phyloP scores from a whole-genome alignment of 768 basidiomycete species.

The Cantharellus cinnabarinus region DNA sequence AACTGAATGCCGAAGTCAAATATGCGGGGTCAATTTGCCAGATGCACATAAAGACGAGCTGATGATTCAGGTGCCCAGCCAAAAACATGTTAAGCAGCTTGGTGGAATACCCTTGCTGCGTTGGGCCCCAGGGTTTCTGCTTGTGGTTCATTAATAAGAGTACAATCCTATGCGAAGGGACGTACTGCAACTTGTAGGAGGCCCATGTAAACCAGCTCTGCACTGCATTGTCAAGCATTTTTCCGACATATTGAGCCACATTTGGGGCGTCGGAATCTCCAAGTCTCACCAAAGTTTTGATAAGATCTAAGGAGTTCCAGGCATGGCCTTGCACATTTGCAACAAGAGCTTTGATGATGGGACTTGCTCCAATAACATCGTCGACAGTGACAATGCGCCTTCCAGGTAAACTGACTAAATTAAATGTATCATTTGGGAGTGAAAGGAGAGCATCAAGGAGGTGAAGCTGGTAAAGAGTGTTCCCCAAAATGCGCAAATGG shows the following conservation, averaged over 20 bases:
- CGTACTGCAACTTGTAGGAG: slow-evolving; percentile 75
- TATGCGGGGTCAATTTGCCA: slow-evolving; percentile 81
- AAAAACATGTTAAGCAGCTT: slow-evolving; percentile 79
- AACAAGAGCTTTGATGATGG: slow-evolving; percentile 81
- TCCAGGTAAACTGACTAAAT: slow-evolving; percentile 74
- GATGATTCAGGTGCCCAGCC: slow-evolving; percentile 81
- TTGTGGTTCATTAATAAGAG: slow-evolving; percentile 9
- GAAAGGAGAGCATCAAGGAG: slow-evolving; percentile 78
- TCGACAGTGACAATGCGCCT: slow-evolving; percentile 71
- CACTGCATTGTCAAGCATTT: slow-evolving; percentile 86
- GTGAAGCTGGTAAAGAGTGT: slow-evolving; percentile 66
- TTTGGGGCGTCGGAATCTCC: slow-evolving; percentile 53
- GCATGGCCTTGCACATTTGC: slow-evolving; percentile 79
- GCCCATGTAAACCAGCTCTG: slow-evolving; percentile 88
- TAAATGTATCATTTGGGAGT: slow-evolving; percentile 77
- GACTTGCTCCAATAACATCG: slow-evolving; percentile 64
- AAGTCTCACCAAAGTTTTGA: slow-evolving; percentile 66
- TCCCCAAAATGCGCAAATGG: slow-evolving; percentile 75
- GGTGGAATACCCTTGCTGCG: slow-evolving; percentile 70
- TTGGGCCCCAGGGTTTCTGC: slow-evolving; percentile 70
- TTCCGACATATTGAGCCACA: slow-evolving; percentile 55
- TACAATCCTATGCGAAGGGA: slow-evolving; percentile 8
- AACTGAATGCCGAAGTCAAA: slow-evolving; percentile 70
- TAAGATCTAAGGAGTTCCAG: slow-evolving; percentile 87
- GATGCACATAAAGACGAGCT: slow-evolving; percentile 90